Conservation (phyloP, 2,329 filamentous ascomycete genomes). For the Amesomyces nigricolor region DNA sequence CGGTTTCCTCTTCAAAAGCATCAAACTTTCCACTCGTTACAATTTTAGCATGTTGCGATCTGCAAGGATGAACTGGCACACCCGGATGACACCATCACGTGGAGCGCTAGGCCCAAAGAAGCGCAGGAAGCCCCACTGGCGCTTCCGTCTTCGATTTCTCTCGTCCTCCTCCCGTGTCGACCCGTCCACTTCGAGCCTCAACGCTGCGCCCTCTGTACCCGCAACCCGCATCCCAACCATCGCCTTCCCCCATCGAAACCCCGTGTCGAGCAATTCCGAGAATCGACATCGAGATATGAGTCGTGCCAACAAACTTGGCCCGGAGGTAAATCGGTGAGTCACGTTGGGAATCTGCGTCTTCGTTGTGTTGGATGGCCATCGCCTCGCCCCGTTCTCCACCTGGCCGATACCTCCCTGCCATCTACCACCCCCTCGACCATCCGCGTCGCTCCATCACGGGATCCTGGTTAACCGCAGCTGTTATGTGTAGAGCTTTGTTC, state of each 20-base stretch:
- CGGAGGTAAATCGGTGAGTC: slow-evolving; percentile 95
- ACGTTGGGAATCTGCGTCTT: background rate
- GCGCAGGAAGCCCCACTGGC: slow-evolving; percentile 14
- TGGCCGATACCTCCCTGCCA: slow-evolving; percentile 11
- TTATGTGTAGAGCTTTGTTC: slow-evolving; percentile 79
- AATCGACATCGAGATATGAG: slow-evolving; percentile 71
- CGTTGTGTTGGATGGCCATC: slow-evolving; percentile 5
- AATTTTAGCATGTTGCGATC: too few species aligned
- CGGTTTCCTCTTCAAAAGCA: too few species aligned
- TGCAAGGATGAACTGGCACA: background rate
- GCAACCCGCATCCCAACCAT: slow-evolving; percentile 16
- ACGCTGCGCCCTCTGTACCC: slow-evolving; percentile 17
- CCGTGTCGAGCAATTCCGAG: slow-evolving; percentile 24
- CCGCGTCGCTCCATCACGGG: slow-evolving; percentile 4
- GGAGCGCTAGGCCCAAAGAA: slow-evolving; percentile 19
- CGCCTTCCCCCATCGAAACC: slow-evolving; percentile 20
- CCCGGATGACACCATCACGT: slow-evolving; percentile 22
- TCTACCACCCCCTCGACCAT: slow-evolving; percentile 9
- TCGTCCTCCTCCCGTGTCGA: slow-evolving; percentile 27
- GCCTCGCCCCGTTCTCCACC: slow-evolving; percentile 23
- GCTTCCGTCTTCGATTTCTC: slow-evolving; percentile 25
- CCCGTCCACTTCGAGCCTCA: slow-evolving; percentile 24
- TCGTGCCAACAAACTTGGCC: slow-evolving; percentile 93
- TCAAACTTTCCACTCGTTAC: too few species aligned
- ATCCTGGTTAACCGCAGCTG: slow-evolving; percentile 16